Base-by-base conservation (phyloP, 1,139 yeast species). In the Petasospora rhodanensis region DNA sequence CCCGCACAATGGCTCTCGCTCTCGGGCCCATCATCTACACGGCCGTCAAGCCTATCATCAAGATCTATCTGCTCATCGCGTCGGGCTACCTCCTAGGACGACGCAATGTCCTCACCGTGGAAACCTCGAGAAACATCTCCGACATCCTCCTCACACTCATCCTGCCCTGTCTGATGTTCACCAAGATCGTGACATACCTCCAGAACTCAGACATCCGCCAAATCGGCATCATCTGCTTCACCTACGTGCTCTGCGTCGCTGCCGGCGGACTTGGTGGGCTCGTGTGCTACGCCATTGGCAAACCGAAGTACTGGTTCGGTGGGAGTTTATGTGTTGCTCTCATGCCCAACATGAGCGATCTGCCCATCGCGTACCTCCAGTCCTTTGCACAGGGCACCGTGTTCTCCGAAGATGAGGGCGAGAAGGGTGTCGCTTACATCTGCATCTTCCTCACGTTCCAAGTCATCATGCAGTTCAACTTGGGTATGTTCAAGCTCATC, bases 361-460 rank as follows among this genome's bases (percentile, higher is more conserved):
- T 89, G 42, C 96, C 97, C 1, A 84, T 89, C 51, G 96, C 96
- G 0, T 87, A 87, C 50, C 62, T 89, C 33, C 93, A 85, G 50
- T 82, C 95, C 0, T 64, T 89, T 56, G 80, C 86, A 18, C 67
- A 73, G 19, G 79, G 89, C 0, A 66, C 76, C 1, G 65, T 73
- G 2, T 80, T 89, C 18, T 20, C 29, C 4, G 28, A 24, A 14
- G 70, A 56, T 3, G 76, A 84, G 43, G 85, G 86, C 20, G 72
- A 75, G 38, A 72, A 73, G 47, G 97, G 97, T n/a, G 84, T 83
- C 21, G 95, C 96, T 0, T 86, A 83, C 56, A 80, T 85, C 14
- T 80, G 89, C 54, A 79, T 89, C 29, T 85, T 79, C 50, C 64
- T 83, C 37, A 82, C 87, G 6, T 68, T 81, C 22, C 91, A 84